Evolutionary conservation across 2,329 filamentous ascomycete species (phyloP).

Genomic region (Ophiostoma australiae): DNA sequence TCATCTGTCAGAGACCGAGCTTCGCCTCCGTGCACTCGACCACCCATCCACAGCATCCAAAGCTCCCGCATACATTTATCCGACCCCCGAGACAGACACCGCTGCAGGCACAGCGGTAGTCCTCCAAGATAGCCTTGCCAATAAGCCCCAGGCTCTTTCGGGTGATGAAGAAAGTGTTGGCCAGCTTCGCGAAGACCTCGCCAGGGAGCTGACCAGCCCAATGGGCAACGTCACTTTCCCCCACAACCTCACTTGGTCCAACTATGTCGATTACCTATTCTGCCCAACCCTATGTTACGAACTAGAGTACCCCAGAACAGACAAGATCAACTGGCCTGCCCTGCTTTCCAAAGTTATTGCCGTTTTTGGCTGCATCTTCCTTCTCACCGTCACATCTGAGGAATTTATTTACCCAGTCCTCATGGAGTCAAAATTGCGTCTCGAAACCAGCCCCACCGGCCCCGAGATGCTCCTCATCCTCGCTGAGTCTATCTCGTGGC

Average conservation of each 20-base stretch:
- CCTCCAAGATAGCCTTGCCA: neutral
- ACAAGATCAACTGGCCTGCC: slow-evolving; percentile 70
- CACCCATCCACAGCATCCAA: slow-evolving; percentile 64
- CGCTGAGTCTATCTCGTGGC: slow-evolving; percentile 80
- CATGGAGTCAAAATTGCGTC: slow-evolving; percentile 58
- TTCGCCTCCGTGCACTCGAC: slow-evolving; percentile 74
- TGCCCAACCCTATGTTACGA: slow-evolving; percentile 98
- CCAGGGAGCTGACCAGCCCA: slow-evolving; percentile 84
- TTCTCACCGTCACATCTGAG: slow-evolving; percentile 84
- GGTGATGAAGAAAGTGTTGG: slow-evolving; percentile 49
- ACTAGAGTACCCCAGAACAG: slow-evolving; percentile 83
- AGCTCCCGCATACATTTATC: slow-evolving; percentile 72
- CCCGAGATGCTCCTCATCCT: slow-evolving; percentile 73
- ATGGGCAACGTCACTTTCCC: slow-evolving; percentile 88
- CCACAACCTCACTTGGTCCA: slow-evolving; percentile 73
- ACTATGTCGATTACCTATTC: slow-evolving; percentile 81
- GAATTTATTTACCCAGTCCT: slow-evolving; percentile 94
- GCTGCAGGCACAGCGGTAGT: neutral
- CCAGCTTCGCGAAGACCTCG: slow-evolving; percentile 77
- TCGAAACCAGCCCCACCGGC: slow-evolving; percentile 43
- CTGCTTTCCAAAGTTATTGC: slow-evolving; percentile 81
- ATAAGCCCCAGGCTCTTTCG: neutral
- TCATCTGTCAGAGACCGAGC: slow-evolving; percentile 81
- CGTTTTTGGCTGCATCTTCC: slow-evolving; percentile 93
- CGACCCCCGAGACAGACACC: slow-evolving; percentile 43